Evolutionary conservation across 2,329 filamentous ascomycete genomes (phyloP), one percentile per base, ranked within the genome.

Genomic region (Beauveria bassiana): DNA sequence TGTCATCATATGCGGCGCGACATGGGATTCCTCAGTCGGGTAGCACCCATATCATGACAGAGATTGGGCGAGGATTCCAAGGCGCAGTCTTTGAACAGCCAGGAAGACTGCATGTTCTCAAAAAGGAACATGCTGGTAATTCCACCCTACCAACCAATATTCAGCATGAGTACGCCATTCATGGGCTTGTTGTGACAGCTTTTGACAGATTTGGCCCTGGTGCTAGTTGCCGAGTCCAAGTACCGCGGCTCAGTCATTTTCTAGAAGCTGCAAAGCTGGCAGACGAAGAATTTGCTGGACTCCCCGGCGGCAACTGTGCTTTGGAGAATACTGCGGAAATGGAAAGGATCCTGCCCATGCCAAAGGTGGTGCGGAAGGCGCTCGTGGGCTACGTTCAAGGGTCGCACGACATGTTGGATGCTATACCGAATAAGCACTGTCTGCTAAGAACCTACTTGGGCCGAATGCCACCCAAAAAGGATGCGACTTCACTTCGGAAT

Each of bases 61-160:
- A 76, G 68, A 64, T 77, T 69, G 67, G 64, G 4, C 46, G 63
- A 62, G 66, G 64, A 5, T 52, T 67, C 20, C 65, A 66, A 56
- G 65, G 55, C 4, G 51, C 57, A 3, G 55, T 66, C 14, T 67
- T 67, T 31, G 65, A 67, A 52, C 62, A 64, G 20, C n/a, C 56
- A 18, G 65, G 61, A 22, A 14, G n/a, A 16, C 5, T 38, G 7
- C 3, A 59, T 22, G 63, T 53, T 22, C 46, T 66, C 14, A 67
- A 67, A 57, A 66, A 64, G 31, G 65, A 67, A 34, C 59, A 60
- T 56, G 66, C 56, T 16, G 62, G 55, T 10, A 62, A 68, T 61
- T 61, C 63, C 16, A 8, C 47, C 20, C 28, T 58, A 20, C 42
- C 59, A 34, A 52, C 61, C 3, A 64, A 61, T 20, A 53, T 66